Conservation (phyloP, 139 green algal genomes). For the Coccomyxa sp. region DNA sequence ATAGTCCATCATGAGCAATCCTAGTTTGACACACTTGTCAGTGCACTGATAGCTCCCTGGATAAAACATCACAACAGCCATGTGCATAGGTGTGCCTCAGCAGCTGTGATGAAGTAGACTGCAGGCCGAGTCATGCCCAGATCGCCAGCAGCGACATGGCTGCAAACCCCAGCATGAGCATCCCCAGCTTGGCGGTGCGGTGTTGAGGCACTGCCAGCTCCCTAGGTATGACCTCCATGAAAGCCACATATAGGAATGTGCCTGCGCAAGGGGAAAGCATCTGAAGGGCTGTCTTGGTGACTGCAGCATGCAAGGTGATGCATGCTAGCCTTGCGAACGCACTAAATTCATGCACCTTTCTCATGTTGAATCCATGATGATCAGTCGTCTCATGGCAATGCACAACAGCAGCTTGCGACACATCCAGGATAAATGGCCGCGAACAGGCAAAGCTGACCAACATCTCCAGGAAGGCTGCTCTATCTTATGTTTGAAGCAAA, state of each 20-base stretch:
- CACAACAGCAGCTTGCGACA: too few species aligned
- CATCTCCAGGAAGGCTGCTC: not conserved
- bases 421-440: too few species aligned
- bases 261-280: constrained; percentile 22
- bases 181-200: constrained; percentile 47
- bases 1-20: too few species aligned
- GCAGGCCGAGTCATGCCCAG: constrained; percentile 74
- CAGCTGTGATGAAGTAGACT: not conserved
- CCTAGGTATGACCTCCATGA: constrained; percentile 79
- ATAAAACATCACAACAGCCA: too few species aligned
- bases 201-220: constrained; percentile 52
- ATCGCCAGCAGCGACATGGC: constrained; percentile 74
- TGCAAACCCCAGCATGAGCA: constrained; percentile 58
- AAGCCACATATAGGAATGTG: constrained; percentile 80
- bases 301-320: not conserved
- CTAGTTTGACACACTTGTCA: too few species aligned
- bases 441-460: not conserved
- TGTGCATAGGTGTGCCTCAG: not conserved
- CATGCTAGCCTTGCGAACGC: not conserved
- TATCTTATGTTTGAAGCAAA: too few species aligned
- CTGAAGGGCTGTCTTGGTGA: not conserved
- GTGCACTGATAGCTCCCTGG: too few species aligned
- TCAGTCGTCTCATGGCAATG: too few species aligned
- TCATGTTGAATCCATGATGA: not conserved
- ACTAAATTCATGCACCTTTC: not conserved